phyloP scores from a whole-genome alignment of 2,329 filamentous ascomycete species.

The Gyromitra esculenta region DNA sequence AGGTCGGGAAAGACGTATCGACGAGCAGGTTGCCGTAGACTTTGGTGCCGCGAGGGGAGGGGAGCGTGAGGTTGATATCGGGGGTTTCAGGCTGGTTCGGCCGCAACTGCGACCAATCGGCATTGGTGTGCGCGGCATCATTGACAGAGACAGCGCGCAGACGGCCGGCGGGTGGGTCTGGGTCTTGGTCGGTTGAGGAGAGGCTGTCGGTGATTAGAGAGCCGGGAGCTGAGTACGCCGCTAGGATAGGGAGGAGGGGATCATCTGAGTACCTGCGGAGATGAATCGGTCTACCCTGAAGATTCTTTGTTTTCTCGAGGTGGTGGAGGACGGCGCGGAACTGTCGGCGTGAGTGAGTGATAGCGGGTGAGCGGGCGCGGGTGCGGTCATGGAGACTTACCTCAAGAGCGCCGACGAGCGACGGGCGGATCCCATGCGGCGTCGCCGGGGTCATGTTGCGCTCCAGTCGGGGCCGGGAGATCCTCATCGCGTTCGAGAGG shows the following conservation, averaged over 20 bases:
- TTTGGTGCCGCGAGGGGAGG: constrained; percentile 1
- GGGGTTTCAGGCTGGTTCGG: constrained; percentile 3
- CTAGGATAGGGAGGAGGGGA: constrained; percentile 57
- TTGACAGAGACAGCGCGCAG: constrained; percentile 70
- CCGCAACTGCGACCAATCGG: constrained; percentile 8
- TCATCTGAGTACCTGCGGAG: constrained; percentile 76
- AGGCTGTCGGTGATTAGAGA: constrained; percentile 55
- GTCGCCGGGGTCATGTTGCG: constrained; percentile 78
- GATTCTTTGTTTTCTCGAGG: constrained; percentile 81
- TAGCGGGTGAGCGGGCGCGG: not conserved
- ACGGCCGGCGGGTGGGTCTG: constrained; percentile 58
- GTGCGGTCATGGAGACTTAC: constrained; percentile 36
- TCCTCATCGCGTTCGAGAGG: constrained; percentile 90
- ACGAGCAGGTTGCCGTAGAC: not conserved
- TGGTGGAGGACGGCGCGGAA: constrained; percentile 92
- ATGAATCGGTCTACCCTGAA: constrained; percentile 75
- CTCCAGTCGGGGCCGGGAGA: constrained; percentile 73
- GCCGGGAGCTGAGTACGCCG: constrained; percentile 47
- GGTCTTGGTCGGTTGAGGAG: constrained; percentile 54
- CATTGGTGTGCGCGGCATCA: constrained; percentile 62
- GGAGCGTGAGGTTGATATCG: constrained; percentile 19
- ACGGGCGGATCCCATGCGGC: constrained; percentile 78
- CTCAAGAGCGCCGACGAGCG: constrained; percentile 89
- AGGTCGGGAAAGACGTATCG: constrained; percentile 1
- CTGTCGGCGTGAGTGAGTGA: constrained; percentile 48